These are phyloP conservation scores for Nosema muscidifuracis DNA, from an alignment of 371 early-diverging fungal species.

Conservation along the genomic window DNA sequence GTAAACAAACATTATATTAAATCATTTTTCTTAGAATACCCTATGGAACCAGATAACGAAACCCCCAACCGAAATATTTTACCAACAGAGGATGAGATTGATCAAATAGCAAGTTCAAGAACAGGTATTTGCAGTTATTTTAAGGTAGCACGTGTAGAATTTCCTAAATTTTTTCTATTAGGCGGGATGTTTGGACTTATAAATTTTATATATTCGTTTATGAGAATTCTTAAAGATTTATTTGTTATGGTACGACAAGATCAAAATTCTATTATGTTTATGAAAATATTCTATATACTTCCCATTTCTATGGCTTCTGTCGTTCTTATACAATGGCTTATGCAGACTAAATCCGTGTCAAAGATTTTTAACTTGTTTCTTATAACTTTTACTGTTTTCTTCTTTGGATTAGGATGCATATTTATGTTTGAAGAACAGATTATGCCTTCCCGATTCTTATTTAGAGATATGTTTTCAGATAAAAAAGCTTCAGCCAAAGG, in stretches of 20 bases:
- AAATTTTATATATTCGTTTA: conserved; percentile 62
- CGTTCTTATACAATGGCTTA: conserved; percentile 56
- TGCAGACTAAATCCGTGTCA: conserved; percentile 41
- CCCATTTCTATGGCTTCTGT: conserved; percentile 54
- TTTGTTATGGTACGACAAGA: conserved; percentile 61
- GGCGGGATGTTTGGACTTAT: conserved; percentile 60
- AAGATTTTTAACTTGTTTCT: conserved; percentile 56
- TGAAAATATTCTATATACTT: conserved; percentile 61
- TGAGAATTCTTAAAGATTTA: conserved; percentile 63
- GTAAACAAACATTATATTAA: conserved; percentile 5
- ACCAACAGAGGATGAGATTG: conserved; percentile 58
- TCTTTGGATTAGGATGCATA: conserved; percentile 50
- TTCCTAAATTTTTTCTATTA: conserved; percentile 57
- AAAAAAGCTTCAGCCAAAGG: conserved; percentile 48
- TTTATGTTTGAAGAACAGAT: conserved; percentile 57
- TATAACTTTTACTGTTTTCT: conserved; percentile 53
- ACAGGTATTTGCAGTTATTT: conserved; percentile 45
- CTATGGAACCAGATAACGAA: conserved; percentile 3
- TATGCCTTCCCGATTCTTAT: conserved; percentile 44
- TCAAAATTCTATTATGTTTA: conserved; percentile 58
- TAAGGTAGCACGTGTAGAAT: conserved; percentile 59
- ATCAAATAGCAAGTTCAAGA: conserved; percentile 20
- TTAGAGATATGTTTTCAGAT: conserved; percentile 56
- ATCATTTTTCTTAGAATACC: not conserved
- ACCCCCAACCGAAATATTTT: not conserved